Base-by-base conservation (phyloP, 805 yeast genomes). In the Yamadazyma laniorum region DNA sequence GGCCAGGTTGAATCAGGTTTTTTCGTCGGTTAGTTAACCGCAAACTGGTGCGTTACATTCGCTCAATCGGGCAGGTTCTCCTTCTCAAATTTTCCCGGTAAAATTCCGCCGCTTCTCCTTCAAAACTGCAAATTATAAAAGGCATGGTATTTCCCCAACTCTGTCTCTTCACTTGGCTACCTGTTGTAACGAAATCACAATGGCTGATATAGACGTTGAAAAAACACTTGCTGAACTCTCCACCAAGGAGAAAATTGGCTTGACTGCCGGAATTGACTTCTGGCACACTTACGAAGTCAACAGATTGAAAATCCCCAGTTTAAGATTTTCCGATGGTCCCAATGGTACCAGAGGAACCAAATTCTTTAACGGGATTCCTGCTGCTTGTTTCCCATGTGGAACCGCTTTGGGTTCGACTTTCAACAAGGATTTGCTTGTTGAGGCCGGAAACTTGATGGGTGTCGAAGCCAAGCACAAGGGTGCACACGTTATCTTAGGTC, bases 261-360 rank as follows among this genome's bases (percentile, higher is more conserved):
- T 64, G 29, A 51, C 63, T 38, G 65, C 68, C 16, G 70, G 70
- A 4, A 32, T 40, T 32, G 79, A 75, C 49, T 63, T 61, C 53
- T 75, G 80, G 79, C 78, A 74, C 54, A 75, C 80, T 3, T 47
- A 42, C 34, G 51, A 66, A 1, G 59, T 75, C 18, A 55, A 55
- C 22, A 48, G 72, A 34, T 55, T 73, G 27, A 64, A 62, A 15
- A 55, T 77, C 29, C 81, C 80, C 5, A 55, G 73, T 0, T 48
- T 78, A 7, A 64, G 82, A 50, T 50, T 73, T 19, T 42, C 55
- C 11, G 85, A 79, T 53, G 85, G 85, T 12, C 85, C 85, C 32
- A 79, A 79, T 49, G 85, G 85, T 49, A 64, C 76, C 29, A 64
- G 84, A 48, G 84, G 84, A 29, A 76, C 80, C n/a, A 66, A 58